Conservation (phyloP, 2,329 filamentous ascomycete genomes). For the Sporothrix humicola region DNA sequence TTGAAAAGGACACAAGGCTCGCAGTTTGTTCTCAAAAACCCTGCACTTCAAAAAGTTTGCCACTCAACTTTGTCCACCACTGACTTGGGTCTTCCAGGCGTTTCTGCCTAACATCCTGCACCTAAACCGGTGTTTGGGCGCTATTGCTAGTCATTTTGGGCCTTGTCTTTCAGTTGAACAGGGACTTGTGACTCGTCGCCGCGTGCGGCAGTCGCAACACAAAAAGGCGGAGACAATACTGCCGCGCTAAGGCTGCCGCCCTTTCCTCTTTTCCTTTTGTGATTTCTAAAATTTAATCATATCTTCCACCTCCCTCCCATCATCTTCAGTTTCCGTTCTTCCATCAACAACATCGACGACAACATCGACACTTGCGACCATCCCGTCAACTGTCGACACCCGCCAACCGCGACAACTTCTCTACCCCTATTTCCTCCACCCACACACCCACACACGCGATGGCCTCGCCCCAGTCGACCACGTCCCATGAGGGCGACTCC, state of each 20-base stretch:
- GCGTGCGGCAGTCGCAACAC: constrained; percentile 18
- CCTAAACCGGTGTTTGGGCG: constrained; percentile 1
- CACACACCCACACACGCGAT: constrained; percentile 47
- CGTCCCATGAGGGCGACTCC: constrained; percentile 50
- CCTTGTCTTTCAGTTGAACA: background rate
- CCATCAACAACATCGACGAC: constrained; percentile 13
- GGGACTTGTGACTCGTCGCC: constrained; percentile 19
- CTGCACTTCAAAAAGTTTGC: background rate
- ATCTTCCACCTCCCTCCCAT: background rate
- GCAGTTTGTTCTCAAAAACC: background rate
- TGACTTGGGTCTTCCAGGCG: constrained; percentile 8
- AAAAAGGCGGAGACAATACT: constrained; percentile 23
- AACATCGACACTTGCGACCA: constrained; percentile 5
- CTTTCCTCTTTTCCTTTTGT: background rate
- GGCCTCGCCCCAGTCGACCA: constrained; percentile 62
- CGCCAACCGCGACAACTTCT: background rate
- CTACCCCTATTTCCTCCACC: background rate
- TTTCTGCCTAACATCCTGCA: background rate
- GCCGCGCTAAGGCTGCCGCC: constrained; percentile 25
- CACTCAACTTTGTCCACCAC: constrained; percentile 3
- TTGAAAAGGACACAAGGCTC: background rate
- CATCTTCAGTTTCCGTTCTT: background rate
- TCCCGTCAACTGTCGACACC: constrained; percentile 1
- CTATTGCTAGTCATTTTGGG: constrained; percentile 13
- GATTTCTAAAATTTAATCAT: background rate